phyloP scores from a whole-genome alignment of 306 rosid species.

The cucumber (Cucumis sativus) region Cucumber_9930_V3 NC_026657.2:67001-67500 shows the following conservation, averaged over 20 bases:
- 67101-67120: slow-evolving; percentile 87
- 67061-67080: slow-evolving; percentile 80
- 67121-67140: slow-evolving; percentile 67
- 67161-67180: slow-evolving; percentile 37
- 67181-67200: not conserved
- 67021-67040: slow-evolving; percentile 15
- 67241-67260: not conserved
- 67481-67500: no score
- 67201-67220: not conserved
- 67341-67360: no score
- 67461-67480: no score
- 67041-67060: slow-evolving; percentile 83
- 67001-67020: not conserved
- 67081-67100: slow-evolving; percentile 27
- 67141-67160: slow-evolving; percentile 46
- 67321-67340: no score
- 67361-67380: no score
- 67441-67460: no score
- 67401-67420: no score
- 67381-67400: no score
- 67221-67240: not conserved
- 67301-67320: no score
- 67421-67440: no score
- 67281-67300: no score
- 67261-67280: not conserved